phyloP scores from a whole-genome alignment of 441 rosid genomes.

The Mallotus japonicus region DNA sequence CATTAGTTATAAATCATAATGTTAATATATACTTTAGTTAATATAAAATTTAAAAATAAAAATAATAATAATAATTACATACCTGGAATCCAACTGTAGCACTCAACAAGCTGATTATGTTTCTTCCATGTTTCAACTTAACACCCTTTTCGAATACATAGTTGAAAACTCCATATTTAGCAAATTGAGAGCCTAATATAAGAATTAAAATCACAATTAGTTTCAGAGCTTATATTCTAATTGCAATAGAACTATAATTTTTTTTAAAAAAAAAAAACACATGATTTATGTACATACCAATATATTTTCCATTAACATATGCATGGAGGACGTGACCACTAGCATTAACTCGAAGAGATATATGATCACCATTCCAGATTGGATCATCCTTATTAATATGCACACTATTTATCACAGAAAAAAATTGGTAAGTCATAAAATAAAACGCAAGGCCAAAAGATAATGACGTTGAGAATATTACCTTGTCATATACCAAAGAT shows the following conservation, averaged over 20 bases:
- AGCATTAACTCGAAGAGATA: constrained; percentile 45
- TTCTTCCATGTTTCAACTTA: constrained; percentile 41
- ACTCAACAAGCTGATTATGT: constrained; percentile 55
- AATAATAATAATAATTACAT: neutral
- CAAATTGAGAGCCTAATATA: constrained; percentile 33
- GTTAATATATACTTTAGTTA: neutral
- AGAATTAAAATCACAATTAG: no score
- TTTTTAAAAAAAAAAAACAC: no score
- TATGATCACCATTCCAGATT: constrained; percentile 30
- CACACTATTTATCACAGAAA: neutral
- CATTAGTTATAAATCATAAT: no score
- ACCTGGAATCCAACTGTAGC: constrained; percentile 62
- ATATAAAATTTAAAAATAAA: neutral
- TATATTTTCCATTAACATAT: constrained; percentile 48
- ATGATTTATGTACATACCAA: constrained; percentile 34
- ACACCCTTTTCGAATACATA: constrained; percentile 36
- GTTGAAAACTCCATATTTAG: constrained; percentile 21
- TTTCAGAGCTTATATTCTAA: no score
- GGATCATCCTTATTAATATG: constrained; percentile 16
- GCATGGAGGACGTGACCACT: constrained; percentile 63
- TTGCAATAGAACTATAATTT: no score
- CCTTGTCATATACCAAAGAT: constrained; percentile 73
- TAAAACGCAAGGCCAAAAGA: no score
- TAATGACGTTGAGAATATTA: constrained; percentile 16
- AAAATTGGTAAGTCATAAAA: neutral